A percentile compares a stretch with the other conserved stretches of the same genome.
Evolutionary conservation across 78 protist species (phyloP).

Genomic region (Protostelium mycophagum): DNA sequence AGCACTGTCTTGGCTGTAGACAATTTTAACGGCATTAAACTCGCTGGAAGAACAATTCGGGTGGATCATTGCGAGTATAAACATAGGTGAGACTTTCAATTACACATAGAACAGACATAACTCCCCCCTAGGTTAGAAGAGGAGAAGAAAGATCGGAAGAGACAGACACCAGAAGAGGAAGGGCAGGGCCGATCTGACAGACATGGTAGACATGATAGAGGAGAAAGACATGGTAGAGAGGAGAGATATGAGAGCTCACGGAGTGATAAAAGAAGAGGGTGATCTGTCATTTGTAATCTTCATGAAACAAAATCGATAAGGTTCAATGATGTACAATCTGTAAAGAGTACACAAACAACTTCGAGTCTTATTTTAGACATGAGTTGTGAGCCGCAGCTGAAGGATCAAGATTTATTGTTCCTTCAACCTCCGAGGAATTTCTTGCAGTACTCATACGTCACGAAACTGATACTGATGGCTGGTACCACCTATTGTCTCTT

Average conservation of each 20-base stretch:
- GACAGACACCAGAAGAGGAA: too few relatives aligned
- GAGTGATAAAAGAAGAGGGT: too few relatives aligned
- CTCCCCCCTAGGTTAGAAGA: too few relatives aligned
- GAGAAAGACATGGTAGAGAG: too few relatives aligned
- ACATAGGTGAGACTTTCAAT: background rate
- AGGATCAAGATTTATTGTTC: background rate
- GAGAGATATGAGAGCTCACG: too few relatives aligned
- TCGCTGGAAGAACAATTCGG: conserved; percentile 23
- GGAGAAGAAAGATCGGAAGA: too few relatives aligned
- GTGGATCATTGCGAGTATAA: conserved; percentile 48
- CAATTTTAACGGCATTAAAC: conserved; percentile 84
- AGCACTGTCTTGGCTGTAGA: conserved; percentile 89
- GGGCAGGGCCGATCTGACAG: too few relatives aligned
- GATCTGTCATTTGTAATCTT: background rate
- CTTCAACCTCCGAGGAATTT: background rate
- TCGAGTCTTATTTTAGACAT: background rate
- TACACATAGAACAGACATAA: too few relatives aligned
- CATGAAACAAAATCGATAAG: too few relatives aligned
- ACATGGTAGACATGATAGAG: too few relatives aligned
- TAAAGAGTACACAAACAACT: background rate
- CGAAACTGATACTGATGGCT: conserved; percentile 67
- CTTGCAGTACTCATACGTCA: background rate
- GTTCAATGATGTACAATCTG: too few relatives aligned
- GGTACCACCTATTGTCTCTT: too few relatives aligned
- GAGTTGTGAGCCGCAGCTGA: background rate